Evolutionary conservation across 2,329 filamentous ascomycete genomes (phyloP).

Genomic region (Ambrosiella xylebori): DNA sequence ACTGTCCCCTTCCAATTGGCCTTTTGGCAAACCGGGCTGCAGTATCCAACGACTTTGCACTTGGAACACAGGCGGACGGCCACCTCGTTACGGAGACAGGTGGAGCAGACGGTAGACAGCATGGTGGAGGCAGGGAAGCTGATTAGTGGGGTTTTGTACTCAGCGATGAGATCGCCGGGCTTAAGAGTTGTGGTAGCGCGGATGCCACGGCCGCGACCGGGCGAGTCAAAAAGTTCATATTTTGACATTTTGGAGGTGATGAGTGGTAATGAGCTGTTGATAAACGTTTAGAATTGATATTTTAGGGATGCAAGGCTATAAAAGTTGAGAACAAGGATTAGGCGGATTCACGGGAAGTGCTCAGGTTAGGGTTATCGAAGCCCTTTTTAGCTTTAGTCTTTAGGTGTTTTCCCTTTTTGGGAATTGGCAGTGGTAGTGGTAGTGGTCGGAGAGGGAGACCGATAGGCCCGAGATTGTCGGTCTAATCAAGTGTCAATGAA

Average conservation of each 20-base stretch:
- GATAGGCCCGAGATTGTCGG: too few relatives aligned
- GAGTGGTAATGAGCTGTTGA: background rate
- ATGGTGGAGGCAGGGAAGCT: constrained; percentile 30
- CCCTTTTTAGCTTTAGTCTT: too few relatives aligned
- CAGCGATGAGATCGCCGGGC: constrained; percentile 29
- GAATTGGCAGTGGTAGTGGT: too few relatives aligned
- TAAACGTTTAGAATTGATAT: background rate
- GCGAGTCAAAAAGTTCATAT: constrained; percentile 1
- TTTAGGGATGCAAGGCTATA: background rate
- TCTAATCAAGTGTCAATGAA: too few relatives aligned
- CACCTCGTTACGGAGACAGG: constrained; percentile 26
- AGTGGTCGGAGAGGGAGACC: too few relatives aligned
- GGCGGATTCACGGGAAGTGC: too few relatives aligned
- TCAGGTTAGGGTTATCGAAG: too few relatives aligned
- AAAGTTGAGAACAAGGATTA: background rate
- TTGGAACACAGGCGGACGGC: constrained; percentile 28
- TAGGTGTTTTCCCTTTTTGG: too few relatives aligned
- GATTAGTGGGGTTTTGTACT: constrained; percentile 27
- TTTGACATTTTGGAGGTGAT: constrained; percentile 1
- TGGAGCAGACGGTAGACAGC: constrained; percentile 28
- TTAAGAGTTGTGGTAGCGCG: constrained; percentile 25
- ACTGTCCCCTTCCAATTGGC: constrained; percentile 29
- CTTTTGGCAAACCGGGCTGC: constrained; percentile 34
- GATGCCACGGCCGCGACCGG: constrained; percentile 26
- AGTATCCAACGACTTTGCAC: constrained; percentile 39